Evolutionary conservation across 768 basidiomycete species (phyloP), one percentile per base, ranked within the genome.

Genomic region (Pleurotus tuoliensis): DNA sequence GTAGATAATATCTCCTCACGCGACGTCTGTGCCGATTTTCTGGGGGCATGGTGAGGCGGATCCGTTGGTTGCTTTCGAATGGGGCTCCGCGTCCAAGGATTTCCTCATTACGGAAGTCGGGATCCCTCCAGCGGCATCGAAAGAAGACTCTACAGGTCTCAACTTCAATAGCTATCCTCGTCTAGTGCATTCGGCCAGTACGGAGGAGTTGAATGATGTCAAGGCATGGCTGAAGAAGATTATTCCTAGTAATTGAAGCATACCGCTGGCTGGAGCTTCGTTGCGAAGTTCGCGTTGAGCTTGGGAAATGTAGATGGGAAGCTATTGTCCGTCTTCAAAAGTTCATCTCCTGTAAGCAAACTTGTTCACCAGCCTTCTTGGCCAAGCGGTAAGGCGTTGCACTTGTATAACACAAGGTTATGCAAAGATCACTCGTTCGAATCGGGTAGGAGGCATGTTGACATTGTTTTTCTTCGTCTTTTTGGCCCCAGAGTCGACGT

Each of bases 41-140:
- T 66, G 63, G 64, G 66, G 63, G 3, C 66, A 67, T 40, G 66
- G 65, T 1, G 56, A 44, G 11, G 50, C 47, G 15, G 65, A 66
- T 45, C 34, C 49, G 1, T 13, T 64, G 37, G 63, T 66, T n/a
- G 43, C 48, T 11, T 53, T 57, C 16, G n/a, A 50, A 15, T 47
- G 61, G 7, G 62, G 54, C 27, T 51, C 51, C 13, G 18, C 24
- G 25, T 64, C 53, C 27, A 63, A 50, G 5, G 58, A 61, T 15
- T 64, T 59, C 30, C 60, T 66, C 34, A 34, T 56, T 16, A 25
- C 43, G 20, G 59, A 66, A 38, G 30, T 61, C 12, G 65, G 64
- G 3, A 25, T 65, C 15, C 47, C 56, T 12, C n/a, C 38, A 13
- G 56, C 59, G 6, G n/a, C 27, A 2, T 16, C 37, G 39, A 12